Evolutionary conservation across 768 basidiomycete species (phyloP).

Genomic region (Candolleomyces eurysporus): DNA sequence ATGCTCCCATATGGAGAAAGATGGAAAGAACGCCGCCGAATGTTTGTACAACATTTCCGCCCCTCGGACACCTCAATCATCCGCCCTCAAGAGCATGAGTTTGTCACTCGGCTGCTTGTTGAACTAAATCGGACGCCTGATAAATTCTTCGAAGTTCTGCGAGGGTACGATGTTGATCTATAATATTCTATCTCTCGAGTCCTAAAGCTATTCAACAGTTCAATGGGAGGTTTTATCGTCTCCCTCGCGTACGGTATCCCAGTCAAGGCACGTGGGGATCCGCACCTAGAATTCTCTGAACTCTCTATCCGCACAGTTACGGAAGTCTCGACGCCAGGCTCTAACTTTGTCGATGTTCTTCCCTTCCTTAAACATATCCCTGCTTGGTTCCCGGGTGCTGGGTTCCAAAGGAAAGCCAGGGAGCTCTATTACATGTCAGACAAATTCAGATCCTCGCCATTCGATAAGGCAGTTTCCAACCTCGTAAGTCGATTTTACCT

Average conservation of each 20-base stretch:
- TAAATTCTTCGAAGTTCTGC: slow-evolving; percentile 29
- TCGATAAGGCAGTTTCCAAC: slow-evolving; percentile 22
- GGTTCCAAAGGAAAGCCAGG: slow-evolving; percentile 36
- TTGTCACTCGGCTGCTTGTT: slow-evolving; percentile 22
- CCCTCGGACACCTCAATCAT: slow-evolving; percentile 27
- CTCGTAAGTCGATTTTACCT: slow-evolving; percentile 25
- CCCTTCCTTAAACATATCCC: slow-evolving; percentile 27
- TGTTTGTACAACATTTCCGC: slow-evolving; percentile 42
- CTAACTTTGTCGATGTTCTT: slow-evolving; percentile 29
- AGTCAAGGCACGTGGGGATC: slow-evolving; percentile 23
- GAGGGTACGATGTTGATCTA: slow-evolving; percentile 1
- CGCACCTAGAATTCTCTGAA: slow-evolving; percentile 26
- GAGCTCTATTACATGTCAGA: slow-evolving; percentile 32
- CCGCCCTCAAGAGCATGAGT: slow-evolving; percentile 22
- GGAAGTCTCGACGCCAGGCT: slow-evolving; percentile 24
- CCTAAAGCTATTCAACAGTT: neutral
- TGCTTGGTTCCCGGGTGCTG: slow-evolving; percentile 30
- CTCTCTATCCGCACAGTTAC: slow-evolving; percentile 16
- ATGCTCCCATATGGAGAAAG: slow-evolving; percentile 37
- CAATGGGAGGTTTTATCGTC: slow-evolving; percentile 7
- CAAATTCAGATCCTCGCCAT: slow-evolving; percentile 34
- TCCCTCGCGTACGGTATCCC: slow-evolving; percentile 10
- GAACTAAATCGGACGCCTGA: slow-evolving; percentile 26
- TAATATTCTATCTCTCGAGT: neutral
- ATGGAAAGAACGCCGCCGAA: slow-evolving; percentile 40